Base-by-base conservation (phyloP, 768 basidiomycete genomes). In the Collybiopsis luxurians region DNA sequence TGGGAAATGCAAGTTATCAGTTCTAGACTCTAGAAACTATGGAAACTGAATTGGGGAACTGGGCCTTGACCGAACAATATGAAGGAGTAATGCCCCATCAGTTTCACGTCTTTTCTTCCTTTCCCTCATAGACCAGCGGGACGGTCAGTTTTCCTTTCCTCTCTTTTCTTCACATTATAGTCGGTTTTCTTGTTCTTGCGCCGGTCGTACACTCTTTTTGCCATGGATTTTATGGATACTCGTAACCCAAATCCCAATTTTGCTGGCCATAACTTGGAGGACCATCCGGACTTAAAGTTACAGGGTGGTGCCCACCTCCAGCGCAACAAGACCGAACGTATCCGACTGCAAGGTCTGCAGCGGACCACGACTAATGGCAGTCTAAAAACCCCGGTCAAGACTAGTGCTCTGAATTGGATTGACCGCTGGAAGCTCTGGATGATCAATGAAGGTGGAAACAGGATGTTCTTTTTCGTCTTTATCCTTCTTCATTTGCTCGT, bases 371-470 rank as follows among this genome's bases (percentile, higher is more conserved):
- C 81, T 11, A 69, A 61, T 26, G 60, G 69, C 15, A 68, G 73
- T 1, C 36, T 39, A 31, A 59, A 56, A 1, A 55, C 61, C 34
- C 65, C 64, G 4, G 65, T 61, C 5, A 65, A 68, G 0, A 68
- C 68, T 15, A 75, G 75, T 58, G 64, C 68, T 45, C 75, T 80
- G 30, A 70, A 63, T 42, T 11, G 46, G n/a, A 36, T 36, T 11
- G 57, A 42, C 21, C 28, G 52, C 61, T 79, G 82, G 63, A 77
- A 80, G 61, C 63, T 85, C n/a, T 96, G 94, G 94, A 89, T 93
- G 89, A 92, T 95, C 69, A 95, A 95, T 68, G 94, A 95, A 67
- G 95, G 95, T 64, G 85, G 89, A 13, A 80, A 81, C 43, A 78
- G 82, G 53, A 63, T 95, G 38, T 92, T 95, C 77, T 92, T 95